Conservation (phyloP, 495 filamentous ascomycete species). For the Eremomyces bilateralis region DNA sequence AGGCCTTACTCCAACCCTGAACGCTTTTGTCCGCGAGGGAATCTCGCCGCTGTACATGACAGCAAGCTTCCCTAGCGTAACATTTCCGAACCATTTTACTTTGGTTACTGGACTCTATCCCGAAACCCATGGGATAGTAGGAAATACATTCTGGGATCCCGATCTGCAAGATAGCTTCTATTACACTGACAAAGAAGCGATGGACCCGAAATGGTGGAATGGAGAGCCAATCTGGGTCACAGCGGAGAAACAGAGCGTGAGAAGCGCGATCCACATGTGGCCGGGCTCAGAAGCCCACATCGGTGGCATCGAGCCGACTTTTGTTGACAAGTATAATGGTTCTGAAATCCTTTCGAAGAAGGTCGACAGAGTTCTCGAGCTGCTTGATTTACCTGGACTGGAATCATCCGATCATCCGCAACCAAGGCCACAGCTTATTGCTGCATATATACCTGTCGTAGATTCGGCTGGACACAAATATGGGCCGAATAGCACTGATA, state of each 20-base stretch:
- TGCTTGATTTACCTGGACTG: constrained; percentile 59
- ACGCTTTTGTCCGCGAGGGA: constrained; percentile 55
- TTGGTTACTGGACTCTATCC: constrained; percentile 83
- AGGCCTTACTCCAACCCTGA: constrained; percentile 63
- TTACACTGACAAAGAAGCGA: constrained; percentile 52
- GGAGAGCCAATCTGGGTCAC: constrained; percentile 89
- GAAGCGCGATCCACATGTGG: constrained; percentile 91
- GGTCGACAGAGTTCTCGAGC: constrained; percentile 49
- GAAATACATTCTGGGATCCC: constrained; percentile 87
- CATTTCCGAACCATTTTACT: constrained; percentile 96
- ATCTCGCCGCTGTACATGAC: constrained; percentile 80
- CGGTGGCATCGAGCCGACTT: constrained; percentile 41
- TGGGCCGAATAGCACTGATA: constrained; percentile 88
- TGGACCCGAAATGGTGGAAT: constrained; percentile 79
- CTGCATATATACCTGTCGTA: constrained; percentile 83
- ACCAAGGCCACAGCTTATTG: constrained; percentile 66
- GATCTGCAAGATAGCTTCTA: constrained; percentile 55
- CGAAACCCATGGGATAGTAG: constrained; percentile 80
- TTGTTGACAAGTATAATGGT: constrained; percentile 66
- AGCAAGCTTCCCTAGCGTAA: constrained; percentile 87
- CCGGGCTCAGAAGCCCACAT: constrained; percentile 79
- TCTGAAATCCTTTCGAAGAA: constrained; percentile 53
- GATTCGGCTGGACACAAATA: constrained; percentile 69
- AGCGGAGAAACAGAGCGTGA: constrained; percentile 56
- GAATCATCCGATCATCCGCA: constrained; percentile 15